These are phyloP conservation scores for Oryza glumipatula DNA, from an alignment of 176 grass and related monocot genomes.

Conservation along the genomic window DNA sequence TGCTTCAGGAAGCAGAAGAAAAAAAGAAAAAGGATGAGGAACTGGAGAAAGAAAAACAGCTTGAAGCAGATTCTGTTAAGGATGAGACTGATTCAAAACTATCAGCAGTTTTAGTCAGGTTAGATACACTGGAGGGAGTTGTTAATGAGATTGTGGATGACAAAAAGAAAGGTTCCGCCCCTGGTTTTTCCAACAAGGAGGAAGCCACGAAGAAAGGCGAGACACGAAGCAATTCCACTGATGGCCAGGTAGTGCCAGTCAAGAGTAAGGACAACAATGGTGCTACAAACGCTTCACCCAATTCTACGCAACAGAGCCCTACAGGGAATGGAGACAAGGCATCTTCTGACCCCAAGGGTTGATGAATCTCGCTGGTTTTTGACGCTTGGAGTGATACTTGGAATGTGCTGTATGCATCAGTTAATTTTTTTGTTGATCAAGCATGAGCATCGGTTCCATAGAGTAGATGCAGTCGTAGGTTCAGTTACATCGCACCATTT, in stretches of 20 bases:
- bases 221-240: neutral
- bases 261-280: constrained; percentile 37
- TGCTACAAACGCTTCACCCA: constrained; percentile 12
- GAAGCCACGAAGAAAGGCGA: constrained; percentile 28
- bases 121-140: constrained; percentile 69
- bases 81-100: constrained; percentile 64
- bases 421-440: neutral
- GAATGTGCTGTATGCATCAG: neutral
- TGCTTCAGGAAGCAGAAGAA: constrained; percentile 69
- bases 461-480: neutral
- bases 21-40: constrained; percentile 69
- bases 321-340: constrained; percentile 20
- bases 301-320: constrained; percentile 14
- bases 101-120: constrained; percentile 58
- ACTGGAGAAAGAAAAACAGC: constrained; percentile 65
- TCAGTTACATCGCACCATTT: neutral
- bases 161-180: constrained; percentile 53
- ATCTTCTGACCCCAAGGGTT: constrained; percentile 7
- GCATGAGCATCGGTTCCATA: neutral
- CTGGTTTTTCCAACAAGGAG: constrained; percentile 15
- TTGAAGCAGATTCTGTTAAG: constrained; percentile 63
- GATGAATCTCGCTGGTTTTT: neutral
- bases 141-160: constrained; percentile 68
- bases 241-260: neutral
- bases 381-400: neutral